Base-by-base conservation (phyloP, 306 rosid genomes). In the Quercus berberidifolia region DNA sequence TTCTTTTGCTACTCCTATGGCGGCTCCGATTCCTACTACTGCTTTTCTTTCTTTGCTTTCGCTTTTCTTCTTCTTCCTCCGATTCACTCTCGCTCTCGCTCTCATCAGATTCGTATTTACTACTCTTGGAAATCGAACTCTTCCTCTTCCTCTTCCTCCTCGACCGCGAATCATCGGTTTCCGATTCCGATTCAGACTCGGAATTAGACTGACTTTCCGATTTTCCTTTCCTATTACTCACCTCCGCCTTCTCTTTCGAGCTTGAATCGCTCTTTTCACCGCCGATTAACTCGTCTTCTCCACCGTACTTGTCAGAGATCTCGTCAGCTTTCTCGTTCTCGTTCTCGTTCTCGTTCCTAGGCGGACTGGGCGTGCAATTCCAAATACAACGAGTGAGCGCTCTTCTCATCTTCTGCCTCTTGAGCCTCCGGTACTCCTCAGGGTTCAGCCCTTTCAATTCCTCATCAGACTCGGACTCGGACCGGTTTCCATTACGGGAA, bases 371-470 rank as follows among this genome's bases (percentile, higher is more conserved):
- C 69, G 98, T 90, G 31, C 76, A 87, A 64, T 86, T 89, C 98
- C 97, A 95, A 49, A 95, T 91, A 74, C 99, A 96, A 28, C 79
- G 77, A 75, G 83, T 89, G 84, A 91, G 77, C 77, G 69, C 14
- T 83, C 87, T 96, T 91, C 99, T 85, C 89, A 91, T 57, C 87
- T 91, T 91, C 80, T 93, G 98, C 83, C 98, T 88, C 88, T 90
- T 96, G 68, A 89, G 58, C 90, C 97, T 90, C 38, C 96, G 68
- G 67, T 79, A 88, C 62, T 93, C 97, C 87, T 91, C 97, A 74
- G 70, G 87, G 58, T 51, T 83, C 86, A 91, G 77, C 38, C 98
- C 97, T 80, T 87, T 91, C 83, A 93, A 74, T 81, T 96, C 98
- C 82, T 93, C 97, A 17, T 95, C 98, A 11, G 95, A 92, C 23